Evolutionary conservation across 2,329 filamentous ascomycete species (phyloP).

Genomic region (Beauveria sp.): DNA sequence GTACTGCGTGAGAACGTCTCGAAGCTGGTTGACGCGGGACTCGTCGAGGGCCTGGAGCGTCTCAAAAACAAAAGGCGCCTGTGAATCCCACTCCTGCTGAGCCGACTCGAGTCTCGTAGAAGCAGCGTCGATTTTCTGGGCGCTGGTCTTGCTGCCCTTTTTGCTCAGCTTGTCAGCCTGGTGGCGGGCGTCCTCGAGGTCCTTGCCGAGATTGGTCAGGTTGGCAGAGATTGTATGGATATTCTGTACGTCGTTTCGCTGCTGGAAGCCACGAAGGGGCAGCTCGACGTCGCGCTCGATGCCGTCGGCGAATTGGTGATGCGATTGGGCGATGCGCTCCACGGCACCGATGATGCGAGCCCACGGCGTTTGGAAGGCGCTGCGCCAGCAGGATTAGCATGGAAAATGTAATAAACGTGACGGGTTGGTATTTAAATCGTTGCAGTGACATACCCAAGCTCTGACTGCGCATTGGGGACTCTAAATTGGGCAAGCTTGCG

Average conservation of each 20-base stretch:
- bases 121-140: slow-evolving; percentile 70
- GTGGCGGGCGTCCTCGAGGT: slow-evolving; percentile 76
- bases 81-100: slow-evolving; percentile 83
- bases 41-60: slow-evolving; percentile 87
- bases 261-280: slow-evolving; percentile 69
- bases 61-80: slow-evolving; percentile 92
- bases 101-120: slow-evolving; percentile 67
- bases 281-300: slow-evolving; percentile 85
- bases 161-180: slow-evolving; percentile 76
- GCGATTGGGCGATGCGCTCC: slow-evolving; percentile 74
- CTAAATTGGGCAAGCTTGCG: slow-evolving; percentile 71
- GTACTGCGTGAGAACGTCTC: slow-evolving; percentile 85
- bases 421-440: background rate
- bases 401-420: too few species aligned
- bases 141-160: slow-evolving; percentile 69
- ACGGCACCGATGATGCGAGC: slow-evolving; percentile 74
- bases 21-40: slow-evolving; percentile 77
- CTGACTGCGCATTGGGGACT: slow-evolving; percentile 65
- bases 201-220: slow-evolving; percentile 70
- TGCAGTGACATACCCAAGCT: slow-evolving; percentile 68
- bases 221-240: slow-evolving; percentile 79
- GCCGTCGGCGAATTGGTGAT: slow-evolving; percentile 69
- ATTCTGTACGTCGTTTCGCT: slow-evolving; percentile 68
- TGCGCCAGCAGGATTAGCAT: slow-evolving; percentile 29
- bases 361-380: slow-evolving; percentile 88